Conservation (phyloP, 2,329 filamentous ascomycete species). For the Dactylellina parvicollis region DNA sequence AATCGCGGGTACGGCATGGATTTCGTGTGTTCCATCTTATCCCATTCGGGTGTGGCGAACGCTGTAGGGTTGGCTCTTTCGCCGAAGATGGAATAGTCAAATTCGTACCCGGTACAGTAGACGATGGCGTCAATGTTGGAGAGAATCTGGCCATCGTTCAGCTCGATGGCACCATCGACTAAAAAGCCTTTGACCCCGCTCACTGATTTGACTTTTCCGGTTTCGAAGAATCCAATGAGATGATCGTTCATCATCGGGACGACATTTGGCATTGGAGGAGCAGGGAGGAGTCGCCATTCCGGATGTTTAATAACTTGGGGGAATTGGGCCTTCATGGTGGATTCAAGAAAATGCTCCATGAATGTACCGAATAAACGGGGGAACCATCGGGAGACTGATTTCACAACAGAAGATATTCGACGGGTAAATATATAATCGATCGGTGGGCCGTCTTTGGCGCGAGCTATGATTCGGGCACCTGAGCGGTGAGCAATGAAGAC, state of each 20-base stretch:
- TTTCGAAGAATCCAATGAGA: slow-evolving; percentile 58
- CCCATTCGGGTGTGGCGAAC: slow-evolving; percentile 1
- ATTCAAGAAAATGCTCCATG: slow-evolving; percentile 38
- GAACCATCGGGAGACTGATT: slow-evolving; percentile 34
- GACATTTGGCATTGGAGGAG: slow-evolving; percentile 58
- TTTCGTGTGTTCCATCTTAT: slow-evolving; percentile 38
- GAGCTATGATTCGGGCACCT: slow-evolving; percentile 2
- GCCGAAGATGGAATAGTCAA: slow-evolving; percentile 57
- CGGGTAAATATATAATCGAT: slow-evolving; percentile 56
- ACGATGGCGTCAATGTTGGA: slow-evolving; percentile 60
- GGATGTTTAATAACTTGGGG: slow-evolving; percentile 31
- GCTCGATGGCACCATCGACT: slow-evolving; percentile 56
- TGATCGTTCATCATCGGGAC: slow-evolving; percentile 59
- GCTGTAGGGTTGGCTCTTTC: slow-evolving; percentile 57
- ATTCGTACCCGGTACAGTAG: slow-evolving; percentile 60
- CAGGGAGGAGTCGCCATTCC: slow-evolving; percentile 57
- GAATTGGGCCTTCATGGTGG: slow-evolving; percentile 44
- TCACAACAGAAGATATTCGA: slow-evolving; percentile 46
- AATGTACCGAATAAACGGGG: slow-evolving; percentile 39
- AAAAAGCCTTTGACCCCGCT: slow-evolving; percentile 56
- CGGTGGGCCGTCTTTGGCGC: slow-evolving; percentile 45
- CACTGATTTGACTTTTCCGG: slow-evolving; percentile 58
- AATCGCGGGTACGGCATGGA: slow-evolving; percentile 55
- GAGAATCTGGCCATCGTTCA: slow-evolving; percentile 59
- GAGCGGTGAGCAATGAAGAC: slow-evolving; percentile 19